Percentiles rank a stretch among this genome's conserved stretches.
Evolutionary conservation across 1,139 yeast genomes (phyloP).

Genomic region (Waltiozyma solani): DNA sequence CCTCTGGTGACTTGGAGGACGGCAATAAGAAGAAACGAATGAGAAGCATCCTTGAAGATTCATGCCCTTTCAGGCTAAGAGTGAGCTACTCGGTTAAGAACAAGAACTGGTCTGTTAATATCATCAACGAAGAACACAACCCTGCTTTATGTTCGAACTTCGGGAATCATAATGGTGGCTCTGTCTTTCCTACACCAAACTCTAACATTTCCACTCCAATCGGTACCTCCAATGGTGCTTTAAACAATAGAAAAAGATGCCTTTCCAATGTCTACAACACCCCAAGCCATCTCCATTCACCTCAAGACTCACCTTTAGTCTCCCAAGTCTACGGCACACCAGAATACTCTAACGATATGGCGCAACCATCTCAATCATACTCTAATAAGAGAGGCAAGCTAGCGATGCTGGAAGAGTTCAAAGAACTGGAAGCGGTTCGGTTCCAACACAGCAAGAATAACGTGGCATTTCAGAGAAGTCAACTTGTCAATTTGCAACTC

Average conservation of each 20-base stretch:
- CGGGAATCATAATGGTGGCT: conserved; percentile 7
- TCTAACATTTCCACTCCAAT: conserved; percentile 4
- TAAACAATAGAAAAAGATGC: conserved; percentile 8
- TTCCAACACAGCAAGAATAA: neutral
- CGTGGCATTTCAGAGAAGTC: neutral
- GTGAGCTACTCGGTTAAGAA: conserved; percentile 53
- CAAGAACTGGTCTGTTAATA: conserved; percentile 42
- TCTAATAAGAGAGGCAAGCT: neutral
- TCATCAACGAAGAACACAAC: conserved; percentile 24
- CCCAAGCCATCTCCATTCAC: conserved; percentile 4
- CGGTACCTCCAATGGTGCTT: neutral
- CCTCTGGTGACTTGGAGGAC: too few relatives aligned
- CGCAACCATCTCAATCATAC: neutral
- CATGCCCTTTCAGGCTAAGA: conserved; percentile 62
- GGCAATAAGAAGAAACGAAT: conserved; percentile 8
- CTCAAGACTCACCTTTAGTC: neutral
- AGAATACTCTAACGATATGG: neutral
- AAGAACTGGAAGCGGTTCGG: neutral
- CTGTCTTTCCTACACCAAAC: conserved; percentile 7
- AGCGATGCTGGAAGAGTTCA: neutral
- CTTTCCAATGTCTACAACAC: conserved; percentile 11
- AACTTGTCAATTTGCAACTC: neutral
- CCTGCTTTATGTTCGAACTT: conserved; percentile 16
- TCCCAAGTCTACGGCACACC: neutral
- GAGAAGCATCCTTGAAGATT: conserved; percentile 19